phyloP scores from a whole-genome alignment of 257 asterid species.

The Fraxinus anomala region DNA sequence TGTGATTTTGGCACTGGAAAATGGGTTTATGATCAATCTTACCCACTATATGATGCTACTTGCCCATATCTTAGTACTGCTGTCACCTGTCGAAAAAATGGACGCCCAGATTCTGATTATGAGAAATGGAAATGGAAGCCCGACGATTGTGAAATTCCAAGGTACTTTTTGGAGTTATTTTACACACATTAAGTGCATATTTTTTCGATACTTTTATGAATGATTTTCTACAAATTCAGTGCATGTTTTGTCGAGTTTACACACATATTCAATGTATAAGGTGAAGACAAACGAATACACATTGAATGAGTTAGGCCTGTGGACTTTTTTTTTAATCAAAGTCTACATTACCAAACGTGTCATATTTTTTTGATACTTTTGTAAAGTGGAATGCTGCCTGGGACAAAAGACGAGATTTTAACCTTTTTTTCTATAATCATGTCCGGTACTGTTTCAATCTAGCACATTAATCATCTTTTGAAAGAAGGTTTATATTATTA shows the following conservation, averaged over 20 bases:
- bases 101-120: constrained; percentile 86
- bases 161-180: constrained; percentile 37
- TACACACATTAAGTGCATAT: background rate
- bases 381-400: background rate
- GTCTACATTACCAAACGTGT: background rate
- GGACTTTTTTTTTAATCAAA: background rate
- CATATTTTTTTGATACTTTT: background rate
- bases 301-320: too few species aligned
- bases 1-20: constrained; percentile 76
- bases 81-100: constrained; percentile 70
- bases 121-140: constrained; percentile 92
- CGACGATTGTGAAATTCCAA: constrained; percentile 66
- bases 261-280: background rate
- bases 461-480: background rate
- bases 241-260: background rate
- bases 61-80: constrained; percentile 82
- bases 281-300: background rate
- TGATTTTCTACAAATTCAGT: background rate
- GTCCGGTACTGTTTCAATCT: too few species aligned
- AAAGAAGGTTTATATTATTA: background rate
- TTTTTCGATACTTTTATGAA: background rate
- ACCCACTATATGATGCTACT: constrained; percentile 69
- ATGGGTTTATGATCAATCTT: constrained; percentile 75
- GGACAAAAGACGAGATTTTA: too few species aligned
- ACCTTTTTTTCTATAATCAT: too few species aligned